phyloP scores from a whole-genome alignment of 2,329 filamentous ascomycete species.

The Colletotrichum abscissum region DNA sequence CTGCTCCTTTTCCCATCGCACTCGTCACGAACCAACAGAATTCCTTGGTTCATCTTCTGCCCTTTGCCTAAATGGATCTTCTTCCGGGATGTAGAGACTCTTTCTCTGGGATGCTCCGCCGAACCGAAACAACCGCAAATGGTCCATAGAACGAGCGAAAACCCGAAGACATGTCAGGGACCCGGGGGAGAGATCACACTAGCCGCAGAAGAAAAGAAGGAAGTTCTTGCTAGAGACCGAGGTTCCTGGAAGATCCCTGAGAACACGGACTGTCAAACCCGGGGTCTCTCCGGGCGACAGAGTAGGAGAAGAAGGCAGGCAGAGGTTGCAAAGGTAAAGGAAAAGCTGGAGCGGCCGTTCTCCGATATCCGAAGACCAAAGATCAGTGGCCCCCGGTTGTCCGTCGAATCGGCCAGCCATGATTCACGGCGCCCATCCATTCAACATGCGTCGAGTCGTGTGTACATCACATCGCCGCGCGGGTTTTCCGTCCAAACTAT shows the following conservation, averaged over 20 bases:
- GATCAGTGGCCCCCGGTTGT: neutral
- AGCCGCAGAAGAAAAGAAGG: neutral
- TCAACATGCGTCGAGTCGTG: neutral
- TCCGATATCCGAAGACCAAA: neutral
- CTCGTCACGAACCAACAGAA: neutral
- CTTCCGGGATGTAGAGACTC: slow-evolving; percentile 10
- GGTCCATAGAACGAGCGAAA: neutral
- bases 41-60: neutral
- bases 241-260: slow-evolving; percentile 6
- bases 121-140: slow-evolving; percentile 31
- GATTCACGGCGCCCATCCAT: neutral
- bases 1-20: neutral
- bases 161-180: neutral
- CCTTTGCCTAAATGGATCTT: slow-evolving; percentile 8
- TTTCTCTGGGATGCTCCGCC: slow-evolving; percentile 17
- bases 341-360: neutral
- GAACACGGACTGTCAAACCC: neutral
- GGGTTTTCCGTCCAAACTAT: slow-evolving; percentile 11
- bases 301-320: neutral
- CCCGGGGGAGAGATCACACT: neutral
- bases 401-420: neutral
- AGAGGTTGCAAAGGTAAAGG: neutral
- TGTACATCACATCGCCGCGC: neutral
- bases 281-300: slow-evolving; percentile 1
- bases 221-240: neutral